Evolutionary conservation across 2,329 filamentous ascomycete species (phyloP), one percentile per base, ranked within the genome.

Genomic region (Talaromyces sp.): DNA sequence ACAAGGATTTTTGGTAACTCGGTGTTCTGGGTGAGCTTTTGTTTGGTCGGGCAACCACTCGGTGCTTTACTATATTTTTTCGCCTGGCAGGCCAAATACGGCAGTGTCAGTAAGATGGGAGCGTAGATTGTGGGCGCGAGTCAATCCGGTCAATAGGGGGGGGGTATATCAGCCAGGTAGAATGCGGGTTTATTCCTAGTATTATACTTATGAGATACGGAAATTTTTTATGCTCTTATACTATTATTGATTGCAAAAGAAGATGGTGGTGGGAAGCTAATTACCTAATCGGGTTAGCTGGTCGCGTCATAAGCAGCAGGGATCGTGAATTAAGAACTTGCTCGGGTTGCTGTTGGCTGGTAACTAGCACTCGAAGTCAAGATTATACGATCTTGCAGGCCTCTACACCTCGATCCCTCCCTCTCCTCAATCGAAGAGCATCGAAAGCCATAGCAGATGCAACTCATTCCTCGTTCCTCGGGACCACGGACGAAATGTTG

Each of bases 71-170:
- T 96, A 73, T 99, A 99, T 75, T 99, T 97, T 75, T 98, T 98
- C 73, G 93, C 93, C 1, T 99, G 95, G 93, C 93, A 98, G 77
- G 91, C 91, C 59, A 98, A 98, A 79, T 97, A 96, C 72, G 95
- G 95, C 13, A 92, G 88, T 68, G 88, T 93, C 24, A 90, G 79
- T 65, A 72, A 70, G 54, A 67, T 70, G 64, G 31, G 62, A 7
- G 50, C 53, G 27, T 52, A 27, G 49, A 29, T 11, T 2, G 11
- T 19, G 43, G 21, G 9, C n/a, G 13, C 14, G 2, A 17, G 13
- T 17, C 13, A 41, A 41, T 13, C 9, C n/a, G 9, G 43, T 46
- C 11, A 13, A 46, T 46, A n/a, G 38, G 17, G 19, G 14, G 14
- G 11, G 24, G 1, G 1, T 21, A 46, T 46, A 46, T 21, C 43